A percentile compares a stretch with the other conserved stretches of the same genome.
These are phyloP conservation scores for Chlamydomonas sp. DNA, from an alignment of 139 green algal genomes.

Conservation along the genomic window DNA sequence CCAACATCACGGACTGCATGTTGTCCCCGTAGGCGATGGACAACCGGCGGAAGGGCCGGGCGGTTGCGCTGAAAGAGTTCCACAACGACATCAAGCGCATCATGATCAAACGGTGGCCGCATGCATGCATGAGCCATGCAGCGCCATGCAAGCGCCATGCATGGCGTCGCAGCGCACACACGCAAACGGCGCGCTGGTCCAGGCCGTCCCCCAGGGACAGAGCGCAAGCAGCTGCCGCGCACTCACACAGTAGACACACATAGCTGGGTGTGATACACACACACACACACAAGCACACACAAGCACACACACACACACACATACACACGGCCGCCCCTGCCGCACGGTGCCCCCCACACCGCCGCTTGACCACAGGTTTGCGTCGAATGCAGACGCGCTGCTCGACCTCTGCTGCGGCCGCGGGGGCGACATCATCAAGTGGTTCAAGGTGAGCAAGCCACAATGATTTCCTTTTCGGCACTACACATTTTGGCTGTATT, in stretches of 20 bases:
- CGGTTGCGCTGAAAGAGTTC: slow-evolving; percentile 72
- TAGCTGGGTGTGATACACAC: too few species aligned
- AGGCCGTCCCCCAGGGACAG: too few species aligned
- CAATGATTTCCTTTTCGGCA: background rate
- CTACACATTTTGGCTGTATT: background rate
- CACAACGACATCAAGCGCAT: slow-evolving; percentile 86
- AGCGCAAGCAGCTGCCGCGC: too few species aligned
- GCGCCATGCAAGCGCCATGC: background rate
- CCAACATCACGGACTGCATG: background rate
- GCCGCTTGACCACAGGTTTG: slow-evolving; percentile 56
- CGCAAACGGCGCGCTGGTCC: too few species aligned
- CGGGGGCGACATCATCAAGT: slow-evolving; percentile 86
- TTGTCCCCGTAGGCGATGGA: slow-evolving; percentile 65
- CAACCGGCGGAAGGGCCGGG: slow-evolving; percentile 44
- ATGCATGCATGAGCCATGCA: background rate
- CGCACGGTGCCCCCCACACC: background rate
- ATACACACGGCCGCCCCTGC: too few species aligned
- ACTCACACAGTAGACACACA: too few species aligned
- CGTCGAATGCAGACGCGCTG: slow-evolving; percentile 40
- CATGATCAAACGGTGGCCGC: background rate
- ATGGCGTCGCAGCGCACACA: too few species aligned
- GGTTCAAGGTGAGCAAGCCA: slow-evolving; percentile 48
- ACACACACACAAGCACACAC: too few species aligned
- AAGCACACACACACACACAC: too few species aligned
- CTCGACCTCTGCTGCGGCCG: slow-evolving; percentile 85